Base-by-base conservation (phyloP, 1,139 yeast species). In the Wickerhamiella pararugosa region DNA sequence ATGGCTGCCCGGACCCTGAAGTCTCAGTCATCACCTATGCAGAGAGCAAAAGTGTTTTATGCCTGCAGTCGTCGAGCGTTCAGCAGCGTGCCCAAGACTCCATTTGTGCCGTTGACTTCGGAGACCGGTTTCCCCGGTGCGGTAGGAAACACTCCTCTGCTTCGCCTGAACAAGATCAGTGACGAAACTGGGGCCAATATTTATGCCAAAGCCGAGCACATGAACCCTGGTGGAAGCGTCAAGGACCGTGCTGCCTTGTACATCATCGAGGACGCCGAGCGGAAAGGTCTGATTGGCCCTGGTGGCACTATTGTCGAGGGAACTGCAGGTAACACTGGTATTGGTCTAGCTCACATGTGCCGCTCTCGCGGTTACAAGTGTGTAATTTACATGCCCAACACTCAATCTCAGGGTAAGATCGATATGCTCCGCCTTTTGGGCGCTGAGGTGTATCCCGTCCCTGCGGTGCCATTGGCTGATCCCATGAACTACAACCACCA, bases 151-250 rank as follows among this genome's bases (percentile, higher is more conserved):
- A 84, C 96, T 3, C 94, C 95, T 15, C 65, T 84, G 52, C 65
- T 84, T 49, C 70, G 71, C 51, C 68, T 86, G 41, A 76, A 79
- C 45, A 66, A 64, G 37, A 66, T 83, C 38, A 76, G 84, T 11
- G 64, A 67, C 31, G 70, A 71, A 49, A 61, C 77, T 15, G 84
- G 84, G 7, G 66, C 94, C 52, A 80, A 84, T 54, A 75, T 84
- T 51, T 83, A 75, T 57, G 95, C 83, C 41, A 84, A 84, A 59
- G 93, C 93, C 9, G 96, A 84, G 62, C 81, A 76, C 64, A 80
- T 81, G 79, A 84, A 86, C 62, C 96, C 96, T 2, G 95, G 95
- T 39, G 96, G 95, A 1, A 79, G 93, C 5, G 86, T 86, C 47
- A 84, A 84, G 58, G 96, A 84, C 59, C 70, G 96, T 46, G 95